Evolutionary conservation across 345 rosid species (phyloP), one percentile per base, ranked within the genome.

Genomic region (Hirschfeldia incana): DNA sequence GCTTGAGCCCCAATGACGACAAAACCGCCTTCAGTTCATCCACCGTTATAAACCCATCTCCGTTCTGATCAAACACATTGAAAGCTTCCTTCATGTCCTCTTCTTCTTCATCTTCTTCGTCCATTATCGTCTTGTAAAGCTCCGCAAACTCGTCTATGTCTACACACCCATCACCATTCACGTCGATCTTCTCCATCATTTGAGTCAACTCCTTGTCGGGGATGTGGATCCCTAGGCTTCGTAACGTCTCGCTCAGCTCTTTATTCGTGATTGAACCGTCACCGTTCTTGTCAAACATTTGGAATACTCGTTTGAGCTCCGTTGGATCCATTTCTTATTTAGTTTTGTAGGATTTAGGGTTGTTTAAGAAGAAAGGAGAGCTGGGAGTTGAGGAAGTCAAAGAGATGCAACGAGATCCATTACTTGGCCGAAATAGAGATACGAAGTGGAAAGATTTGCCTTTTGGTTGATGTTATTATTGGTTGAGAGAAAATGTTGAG

Each of bases 81-180:
- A 94, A 94, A 6, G 97, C 97, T 65, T 94, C 97, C 79, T 70
- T 89, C 92, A 94, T 88, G 67, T 91, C 91, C 33, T 86, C 90
- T 71, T 87, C 96, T 57, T 83, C 90, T 81, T 84, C 93, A 60
- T 87, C 86, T 34, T 84, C 80, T 46, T 81, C 92, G 0, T 71
- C 87, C 88, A 89, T 80, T 6, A 94, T 72, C 0, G 92, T 84
- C 10, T 76, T 82, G 53, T 92, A 92, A 70, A 94, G 71, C 49
- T 72, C 88, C 0, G 84, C 84, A 66, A 94, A 94, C 85, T 94
- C 98, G 1, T 88, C 89, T 12, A 94, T 77, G 67, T 94, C 98
- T 1, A 88, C 85, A 2, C 80, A 84, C 3, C 85, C 87, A 26
- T 88, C 88, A 3, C 92, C 87, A 28, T 88, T 83, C 42, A 78